Conservation (phyloP, 495 filamentous ascomycete species). For the Aspergillus ellipticus region DNA sequence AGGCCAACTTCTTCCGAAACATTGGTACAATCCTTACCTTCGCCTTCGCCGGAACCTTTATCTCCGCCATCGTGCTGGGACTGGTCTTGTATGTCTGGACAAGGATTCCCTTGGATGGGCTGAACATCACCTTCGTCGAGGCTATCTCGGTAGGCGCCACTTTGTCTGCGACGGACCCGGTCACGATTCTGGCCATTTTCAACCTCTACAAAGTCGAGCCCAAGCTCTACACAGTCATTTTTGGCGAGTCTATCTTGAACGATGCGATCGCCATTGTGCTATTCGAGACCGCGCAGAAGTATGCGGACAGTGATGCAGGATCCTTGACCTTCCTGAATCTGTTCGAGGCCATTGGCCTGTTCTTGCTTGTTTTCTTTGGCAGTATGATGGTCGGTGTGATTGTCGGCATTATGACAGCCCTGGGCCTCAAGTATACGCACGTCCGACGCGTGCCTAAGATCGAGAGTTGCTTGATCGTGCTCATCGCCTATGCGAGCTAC, state of each 20-base stretch:
- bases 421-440: conserved; percentile 88
- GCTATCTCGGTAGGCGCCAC: conserved; percentile 95
- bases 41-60: conserved; percentile 94
- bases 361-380: conserved; percentile 93
- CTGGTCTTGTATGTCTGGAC: conserved; percentile 86
- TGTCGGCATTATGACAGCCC: conserved; percentile 80
- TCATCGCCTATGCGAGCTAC: conserved; percentile 94
- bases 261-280: conserved; percentile 98
- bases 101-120: conserved; percentile 74
- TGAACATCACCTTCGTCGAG: conserved; percentile 86
- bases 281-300: conserved; percentile 94
- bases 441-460: conserved; percentile 91
- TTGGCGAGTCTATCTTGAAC: conserved; percentile 96
- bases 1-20: conserved; percentile 97
- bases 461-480: conserved; percentile 88
- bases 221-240: conserved; percentile 96
- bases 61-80: conserved; percentile 90
- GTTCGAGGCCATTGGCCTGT: conserved; percentile 88
- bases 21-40: conserved; percentile 98
- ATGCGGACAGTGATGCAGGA: conserved; percentile 58
- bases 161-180: conserved; percentile 92
- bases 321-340: conserved; percentile 69
- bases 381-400: conserved; percentile 84
- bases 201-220: conserved; percentile 99
- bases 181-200: conserved; percentile 97